Base-by-base conservation (phyloP, 78 protist species). In the Monocercomonoides exilis region DNA sequence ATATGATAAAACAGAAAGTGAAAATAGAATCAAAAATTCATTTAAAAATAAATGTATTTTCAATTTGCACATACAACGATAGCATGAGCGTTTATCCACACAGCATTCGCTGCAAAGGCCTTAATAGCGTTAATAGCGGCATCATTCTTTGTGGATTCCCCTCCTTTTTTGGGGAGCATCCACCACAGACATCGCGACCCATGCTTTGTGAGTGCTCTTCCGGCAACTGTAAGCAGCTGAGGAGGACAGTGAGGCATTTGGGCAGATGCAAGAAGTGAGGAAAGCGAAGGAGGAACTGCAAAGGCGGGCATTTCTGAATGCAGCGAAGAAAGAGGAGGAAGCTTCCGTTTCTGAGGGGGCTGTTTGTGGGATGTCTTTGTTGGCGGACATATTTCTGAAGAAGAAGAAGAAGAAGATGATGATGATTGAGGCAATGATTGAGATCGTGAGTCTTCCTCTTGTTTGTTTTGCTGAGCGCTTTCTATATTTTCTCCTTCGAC, bases 121-220 rank as follows among this genome's bases (percentile, higher is more conserved):
- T 32, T 33, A 41, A 79, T 4, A 41, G 36, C 43, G 5, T 33
- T 32, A 6, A 5, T 41, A 32, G 82, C 82, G 6, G 36, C 43
- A 33, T 21, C 45, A 41, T 79, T 79, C 82, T 79, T 79, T 41
- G 6, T 41, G 11, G 82, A 29, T 32, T 79, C 82, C 5, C 21
- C 21, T 32, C 82, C 6, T 6, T 6, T 21, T 32, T 4, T 5
- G 42, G 82, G 82, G 5, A 79, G 82, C 5, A 33, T 41, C 82
- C 82, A 79, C 82, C 82, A 79, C 45, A 29, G 4, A 41, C 82
- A 79, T 21, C 82, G 82, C 6, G 36, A 33, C 11, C 82, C 82
- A 21, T 79, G 82, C 82, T 79, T 79, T 32, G 82, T 79, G 45
- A 79, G 11, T 5, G 82, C 82, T 21, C 82, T 6, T 21, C 82